phyloP scores from a whole-genome alignment of 768 basidiomycete species.

The Glaciozyma antarctica region DNA sequence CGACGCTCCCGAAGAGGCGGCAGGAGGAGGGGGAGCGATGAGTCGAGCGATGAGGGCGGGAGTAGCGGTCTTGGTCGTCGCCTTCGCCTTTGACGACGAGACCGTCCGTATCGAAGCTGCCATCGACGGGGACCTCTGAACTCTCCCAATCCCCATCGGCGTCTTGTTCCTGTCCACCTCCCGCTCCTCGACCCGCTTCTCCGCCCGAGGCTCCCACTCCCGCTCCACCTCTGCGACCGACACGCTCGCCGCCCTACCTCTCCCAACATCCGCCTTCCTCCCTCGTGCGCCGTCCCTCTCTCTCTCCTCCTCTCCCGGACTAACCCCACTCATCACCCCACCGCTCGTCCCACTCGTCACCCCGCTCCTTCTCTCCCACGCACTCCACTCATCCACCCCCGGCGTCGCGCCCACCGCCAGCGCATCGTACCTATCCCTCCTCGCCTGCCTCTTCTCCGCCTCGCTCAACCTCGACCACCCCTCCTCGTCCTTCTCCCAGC shows the following conservation, averaged over 20 bases:
- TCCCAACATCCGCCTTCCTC: too few species aligned
- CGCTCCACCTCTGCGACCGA: too few species aligned
- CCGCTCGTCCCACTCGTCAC: constrained; percentile 1
- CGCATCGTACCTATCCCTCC: constrained; percentile 21
- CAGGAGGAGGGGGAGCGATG: neutral
- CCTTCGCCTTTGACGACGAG: neutral
- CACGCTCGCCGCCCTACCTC: too few species aligned
- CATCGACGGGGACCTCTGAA: neutral
- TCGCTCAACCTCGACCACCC: constrained; percentile 5
- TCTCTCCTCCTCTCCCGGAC: neutral
- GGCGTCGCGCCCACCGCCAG: constrained; percentile 18
- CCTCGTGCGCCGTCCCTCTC: neutral
- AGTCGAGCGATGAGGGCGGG: constrained; percentile 23
- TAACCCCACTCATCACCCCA: neutral
- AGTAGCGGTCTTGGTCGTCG: neutral
- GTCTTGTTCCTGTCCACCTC: neutral
- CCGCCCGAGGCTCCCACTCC: neutral
- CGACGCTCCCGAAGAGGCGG: neutral
- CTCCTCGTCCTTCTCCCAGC: neutral
- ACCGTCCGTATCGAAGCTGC: constrained; percentile 12
- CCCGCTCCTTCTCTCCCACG: constrained; percentile 2
- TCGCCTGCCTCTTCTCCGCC: constrained; percentile 7
- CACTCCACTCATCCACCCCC: neutral
- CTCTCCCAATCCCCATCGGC: neutral
- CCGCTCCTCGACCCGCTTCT: neutral